Evolutionary conservation across 352 stramenopile genomes (phyloP).

Genomic region (Pythium dissimile): DNA sequence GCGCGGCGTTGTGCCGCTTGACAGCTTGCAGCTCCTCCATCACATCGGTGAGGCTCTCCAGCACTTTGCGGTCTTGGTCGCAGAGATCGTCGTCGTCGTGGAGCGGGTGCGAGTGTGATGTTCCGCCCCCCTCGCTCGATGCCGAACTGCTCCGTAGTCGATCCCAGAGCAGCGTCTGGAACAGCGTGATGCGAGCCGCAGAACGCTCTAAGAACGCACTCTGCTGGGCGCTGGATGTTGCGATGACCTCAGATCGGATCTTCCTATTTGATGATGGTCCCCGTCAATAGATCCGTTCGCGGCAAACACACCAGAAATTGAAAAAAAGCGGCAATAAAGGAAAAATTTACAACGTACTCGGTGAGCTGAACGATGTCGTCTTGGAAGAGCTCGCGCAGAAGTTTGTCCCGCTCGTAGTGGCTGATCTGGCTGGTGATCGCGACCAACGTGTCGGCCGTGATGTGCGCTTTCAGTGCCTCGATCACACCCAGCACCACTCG

Average conservation of each 20-base stretch:
- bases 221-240: conserved; percentile 53
- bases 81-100: conserved; percentile 44
- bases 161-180: conserved; percentile 46
- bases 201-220: conserved; percentile 61
- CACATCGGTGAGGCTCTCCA: conserved; percentile 47
- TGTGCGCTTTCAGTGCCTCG: conserved; percentile 38
- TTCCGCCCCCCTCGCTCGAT: not conserved
- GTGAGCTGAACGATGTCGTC: conserved; percentile 52
- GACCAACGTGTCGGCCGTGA: conserved; percentile 45
- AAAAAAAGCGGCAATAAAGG: not conserved
- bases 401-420: conserved; percentile 51
- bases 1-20: conserved; percentile 27
- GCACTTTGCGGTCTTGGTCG: conserved; percentile 60
- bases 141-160: conserved; percentile 7
- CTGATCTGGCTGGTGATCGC: conserved; percentile 52
- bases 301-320: not conserved
- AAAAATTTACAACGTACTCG: conserved; percentile 27
- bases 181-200: conserved; percentile 48
- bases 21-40: conserved; percentile 46
- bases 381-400: conserved; percentile 46
- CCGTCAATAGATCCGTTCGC: too few species aligned
- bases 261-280: too few species aligned
- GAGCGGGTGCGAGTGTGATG: not conserved
- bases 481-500: conserved; percentile 47
- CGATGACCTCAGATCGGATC: conserved; percentile 43